A percentile compares a stretch with the other conserved stretches of the same genome.
Conservation (phyloP, 495 filamentous ascomycete genomes). For the Daldinia caldariorum region DNA sequence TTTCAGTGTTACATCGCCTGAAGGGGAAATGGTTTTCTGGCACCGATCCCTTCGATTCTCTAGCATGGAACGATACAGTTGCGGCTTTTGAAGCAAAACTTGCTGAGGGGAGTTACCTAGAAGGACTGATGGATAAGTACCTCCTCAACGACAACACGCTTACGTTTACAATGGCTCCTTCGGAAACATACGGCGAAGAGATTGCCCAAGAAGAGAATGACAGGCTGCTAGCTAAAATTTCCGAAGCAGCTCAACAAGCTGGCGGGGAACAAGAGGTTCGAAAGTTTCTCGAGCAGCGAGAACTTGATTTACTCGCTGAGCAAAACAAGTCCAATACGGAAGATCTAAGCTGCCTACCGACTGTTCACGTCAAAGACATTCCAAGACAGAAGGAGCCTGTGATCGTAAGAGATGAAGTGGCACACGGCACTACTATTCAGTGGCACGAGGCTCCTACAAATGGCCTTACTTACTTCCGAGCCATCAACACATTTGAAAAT, state of each 20-base stretch:
- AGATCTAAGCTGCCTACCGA: constrained; percentile 87
- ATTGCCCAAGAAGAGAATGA: constrained; percentile 80
- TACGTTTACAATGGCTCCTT: constrained; percentile 95
- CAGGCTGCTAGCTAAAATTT: constrained; percentile 75
- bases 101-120: constrained; percentile 78
- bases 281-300: constrained; percentile 72
- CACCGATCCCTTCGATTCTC: constrained; percentile 85
- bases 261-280: constrained; percentile 77
- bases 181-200: constrained; percentile 72
- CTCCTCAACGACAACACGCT: constrained; percentile 84
- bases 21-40: constrained; percentile 95
- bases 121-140: constrained; percentile 88
- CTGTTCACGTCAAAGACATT: constrained; percentile 87
- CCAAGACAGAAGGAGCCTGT: constrained; percentile 78
- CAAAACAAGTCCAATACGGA: constrained; percentile 84
- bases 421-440: constrained; percentile 76
- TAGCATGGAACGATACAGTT: constrained; percentile 90
- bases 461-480: constrained; percentile 94
- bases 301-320: constrained; percentile 81
- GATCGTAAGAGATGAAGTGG: constrained; percentile 70
- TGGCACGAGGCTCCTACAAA: constrained; percentile 95
- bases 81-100: constrained; percentile 78
- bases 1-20: constrained; percentile 86
- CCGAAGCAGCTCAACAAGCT: constrained; percentile 70
- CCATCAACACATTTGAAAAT: constrained; percentile 78